phyloP scores from a whole-genome alignment of 176 grass and related monocot species.

The Triticum urartu region DNA sequence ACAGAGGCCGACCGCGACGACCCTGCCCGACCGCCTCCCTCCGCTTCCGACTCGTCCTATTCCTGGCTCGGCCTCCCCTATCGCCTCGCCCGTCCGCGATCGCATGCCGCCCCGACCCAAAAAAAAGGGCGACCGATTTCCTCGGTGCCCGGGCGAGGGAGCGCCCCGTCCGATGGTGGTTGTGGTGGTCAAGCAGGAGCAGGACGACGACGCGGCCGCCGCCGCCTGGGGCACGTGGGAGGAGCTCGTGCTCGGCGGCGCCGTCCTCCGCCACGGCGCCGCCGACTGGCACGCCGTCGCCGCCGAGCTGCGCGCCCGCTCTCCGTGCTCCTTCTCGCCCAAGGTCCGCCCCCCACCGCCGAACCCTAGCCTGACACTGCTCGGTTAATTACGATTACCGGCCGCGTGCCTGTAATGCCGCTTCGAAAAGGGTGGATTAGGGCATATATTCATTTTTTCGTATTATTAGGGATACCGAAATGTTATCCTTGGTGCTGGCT shows the following conservation, averaged over 20 bases:
- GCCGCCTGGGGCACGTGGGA: constrained; percentile 80
- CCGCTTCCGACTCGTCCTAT: constrained; percentile 4
- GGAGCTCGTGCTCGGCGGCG: constrained; percentile 81
- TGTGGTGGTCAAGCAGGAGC: constrained; percentile 30
- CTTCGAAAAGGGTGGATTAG: constrained; percentile 21
- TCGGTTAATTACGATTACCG: neutral
- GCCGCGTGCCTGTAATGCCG: constrained; percentile 18
- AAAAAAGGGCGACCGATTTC: neutral
- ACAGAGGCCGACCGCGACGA: constrained; percentile 5
- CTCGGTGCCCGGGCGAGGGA: neutral
- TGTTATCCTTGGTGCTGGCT: constrained; percentile 14
- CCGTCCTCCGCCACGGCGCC: constrained; percentile 74
- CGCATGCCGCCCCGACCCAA: constrained; percentile 5
- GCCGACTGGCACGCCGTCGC: constrained; percentile 68
- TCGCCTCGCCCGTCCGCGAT: constrained; percentile 28
- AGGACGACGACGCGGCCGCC: neutral
- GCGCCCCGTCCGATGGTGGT: constrained; percentile 32
- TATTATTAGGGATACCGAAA: neutral
- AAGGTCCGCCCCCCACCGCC: constrained; percentile 25
- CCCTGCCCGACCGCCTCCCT: constrained; percentile 18
- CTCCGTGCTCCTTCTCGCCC: constrained; percentile 58
- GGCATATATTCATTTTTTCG: neutral
- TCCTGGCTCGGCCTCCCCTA: constrained; percentile 8
- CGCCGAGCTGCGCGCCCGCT: constrained; percentile 65
- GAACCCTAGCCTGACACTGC: constrained; percentile 35